phyloP scores from a whole-genome alignment of 805 yeast species.

The Nakazawaea peltata region DNA sequence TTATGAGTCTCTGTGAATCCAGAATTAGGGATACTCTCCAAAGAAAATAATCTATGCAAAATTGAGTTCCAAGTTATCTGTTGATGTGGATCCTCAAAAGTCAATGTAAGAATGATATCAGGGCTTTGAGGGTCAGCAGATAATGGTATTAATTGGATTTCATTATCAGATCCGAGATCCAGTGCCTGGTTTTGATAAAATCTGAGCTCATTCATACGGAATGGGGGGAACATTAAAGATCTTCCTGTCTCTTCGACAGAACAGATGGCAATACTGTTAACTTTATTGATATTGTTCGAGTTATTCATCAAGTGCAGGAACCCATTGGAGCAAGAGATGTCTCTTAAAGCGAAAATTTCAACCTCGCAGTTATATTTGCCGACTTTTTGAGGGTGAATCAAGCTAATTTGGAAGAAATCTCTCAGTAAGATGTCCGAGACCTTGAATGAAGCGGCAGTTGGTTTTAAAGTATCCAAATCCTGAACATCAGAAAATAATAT shows the following conservation, averaged over 20 bases:
- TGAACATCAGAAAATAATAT: conserved; percentile 10
- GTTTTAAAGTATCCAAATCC: conserved; percentile 7
- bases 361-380: conserved; percentile 8
- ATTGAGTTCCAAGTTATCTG: conserved; percentile 1
- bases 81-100: neutral
- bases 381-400: conserved; percentile 9
- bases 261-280: conserved; percentile 18
- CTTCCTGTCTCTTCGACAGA: conserved; percentile 21
- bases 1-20: conserved; percentile 1
- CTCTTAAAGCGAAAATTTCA: conserved; percentile 3
- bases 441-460: conserved; percentile 12
- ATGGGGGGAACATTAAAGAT: conserved; percentile 25
- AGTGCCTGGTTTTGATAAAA: conserved; percentile 9
- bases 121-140: neutral
- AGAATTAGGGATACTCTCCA: neutral
- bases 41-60: conserved; percentile 3
- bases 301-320: neutral
- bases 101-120: conserved; percentile 1
- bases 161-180: neutral
- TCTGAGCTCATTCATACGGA: conserved; percentile 21
- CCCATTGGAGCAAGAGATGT: too few species aligned
- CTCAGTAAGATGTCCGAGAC: conserved; percentile 6
- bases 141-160: neutral
- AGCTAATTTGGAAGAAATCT: conserved; percentile 4
- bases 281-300: conserved; percentile 14